Percentiles rank a stretch among this genome's conserved stretches.
These are phyloP conservation scores for Hydrangea macrophylla DNA, from an alignment of 148 eudicot species.

Conservation along the genomic window DNA sequence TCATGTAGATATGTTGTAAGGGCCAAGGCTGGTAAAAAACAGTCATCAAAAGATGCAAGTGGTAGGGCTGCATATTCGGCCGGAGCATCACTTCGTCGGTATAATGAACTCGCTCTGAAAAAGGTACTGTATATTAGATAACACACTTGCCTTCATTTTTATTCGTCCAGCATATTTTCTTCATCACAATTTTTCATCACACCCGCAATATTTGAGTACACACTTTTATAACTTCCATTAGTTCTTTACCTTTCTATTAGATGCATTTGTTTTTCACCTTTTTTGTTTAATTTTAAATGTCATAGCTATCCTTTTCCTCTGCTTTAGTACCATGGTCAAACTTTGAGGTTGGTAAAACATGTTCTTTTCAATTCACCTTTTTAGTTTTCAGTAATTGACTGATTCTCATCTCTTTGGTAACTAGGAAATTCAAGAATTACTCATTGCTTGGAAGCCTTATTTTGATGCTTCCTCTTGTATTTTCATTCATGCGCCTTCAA, in stretches of 20 bases:
- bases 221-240: too few species aligned
- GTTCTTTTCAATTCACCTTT: neutral
- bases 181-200: too few species aligned
- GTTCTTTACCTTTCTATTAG: too few species aligned
- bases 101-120: conserved; percentile 86
- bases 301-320: too few species aligned
- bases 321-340: neutral
- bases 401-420: conserved; percentile 10
- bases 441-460: conserved; percentile 80
- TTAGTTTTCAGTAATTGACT: conserved; percentile 11
- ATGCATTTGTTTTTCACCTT: too few species aligned
- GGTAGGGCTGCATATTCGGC: conserved; percentile 84
- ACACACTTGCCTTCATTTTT: neutral
- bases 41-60: conserved; percentile 85
- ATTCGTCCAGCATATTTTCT: too few species aligned
- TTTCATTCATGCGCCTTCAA: conserved; percentile 76
- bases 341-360: too few species aligned
- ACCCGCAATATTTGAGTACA: too few species aligned
- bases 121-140: conserved; percentile 47
- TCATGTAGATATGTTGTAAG: conserved; percentile 78
- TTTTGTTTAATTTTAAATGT: too few species aligned
- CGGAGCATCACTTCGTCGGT: conserved; percentile 88
- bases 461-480: conserved; percentile 66
- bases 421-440: conserved; percentile 80
- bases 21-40: conserved; percentile 91